Conservation (phyloP, 1,284 basidiomycete species). For the Leccinum solheimii region DNA sequence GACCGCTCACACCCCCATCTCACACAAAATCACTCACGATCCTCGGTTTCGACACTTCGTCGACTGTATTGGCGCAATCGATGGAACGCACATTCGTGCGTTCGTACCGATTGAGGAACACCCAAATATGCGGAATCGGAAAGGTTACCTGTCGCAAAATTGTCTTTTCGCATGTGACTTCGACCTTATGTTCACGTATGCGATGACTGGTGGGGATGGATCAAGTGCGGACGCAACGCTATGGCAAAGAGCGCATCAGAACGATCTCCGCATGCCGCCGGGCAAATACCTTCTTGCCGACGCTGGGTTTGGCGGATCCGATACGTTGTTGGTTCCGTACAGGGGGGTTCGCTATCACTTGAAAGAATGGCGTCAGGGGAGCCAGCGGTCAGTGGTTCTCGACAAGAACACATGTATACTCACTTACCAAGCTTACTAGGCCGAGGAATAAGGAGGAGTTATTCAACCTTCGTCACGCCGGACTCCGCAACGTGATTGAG, state of each 20-base stretch:
- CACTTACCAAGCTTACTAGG: neutral
- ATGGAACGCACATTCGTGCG: neutral
- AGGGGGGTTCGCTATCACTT: neutral
- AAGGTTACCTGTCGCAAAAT: neutral
- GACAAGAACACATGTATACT: neutral
- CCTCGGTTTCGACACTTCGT: too few relatives aligned
- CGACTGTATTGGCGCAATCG: neutral
- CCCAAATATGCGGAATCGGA: neutral
- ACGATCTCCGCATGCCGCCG: neutral
- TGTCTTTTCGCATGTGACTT: constrained; percentile 7
- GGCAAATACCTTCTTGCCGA: neutral
- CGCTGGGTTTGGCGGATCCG: neutral
- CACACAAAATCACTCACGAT: too few relatives aligned
- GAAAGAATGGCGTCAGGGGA: neutral
- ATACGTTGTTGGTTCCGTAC: neutral
- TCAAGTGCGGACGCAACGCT: neutral
- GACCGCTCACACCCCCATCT: neutral
- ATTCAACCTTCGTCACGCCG: constrained; percentile 43
- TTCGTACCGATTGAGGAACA: neutral
- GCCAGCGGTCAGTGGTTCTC: neutral
- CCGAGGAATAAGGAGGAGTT: constrained; percentile 36
- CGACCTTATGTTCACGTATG: constrained; percentile 3
- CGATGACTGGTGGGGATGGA: neutral
- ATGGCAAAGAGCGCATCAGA: neutral
- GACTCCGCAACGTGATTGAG: constrained; percentile 39